A percentile compares a stretch with the other conserved stretches of the same genome.
phyloP scores from a whole-genome alignment of 1,139 yeast species.

The Suhomyces anneliseae region DNA sequence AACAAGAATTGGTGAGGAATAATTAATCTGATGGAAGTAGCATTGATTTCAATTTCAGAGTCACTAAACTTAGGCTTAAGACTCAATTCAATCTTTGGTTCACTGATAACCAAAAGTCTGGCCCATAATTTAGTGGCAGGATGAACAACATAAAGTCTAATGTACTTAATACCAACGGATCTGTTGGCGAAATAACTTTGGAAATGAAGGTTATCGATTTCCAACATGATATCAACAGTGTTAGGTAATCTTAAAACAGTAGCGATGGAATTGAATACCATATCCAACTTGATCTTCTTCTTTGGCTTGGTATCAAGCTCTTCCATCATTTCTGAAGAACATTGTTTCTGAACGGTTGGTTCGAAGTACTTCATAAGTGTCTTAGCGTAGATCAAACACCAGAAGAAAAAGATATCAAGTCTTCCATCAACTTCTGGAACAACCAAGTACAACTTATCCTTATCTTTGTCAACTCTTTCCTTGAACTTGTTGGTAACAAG shows the following conservation, averaged over 20 bases:
- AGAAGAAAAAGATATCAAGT: constrained; percentile 42
- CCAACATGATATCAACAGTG: constrained; percentile 52
- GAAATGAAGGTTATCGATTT: constrained; percentile 40
- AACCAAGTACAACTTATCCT: constrained; percentile 27
- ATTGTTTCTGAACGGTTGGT: constrained; percentile 34
- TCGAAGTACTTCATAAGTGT: constrained; percentile 37
- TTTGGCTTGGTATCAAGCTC: constrained; percentile 23
- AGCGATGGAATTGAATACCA: constrained; percentile 43
- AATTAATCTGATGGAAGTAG: constrained; percentile 34
- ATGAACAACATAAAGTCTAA: constrained; percentile 53
- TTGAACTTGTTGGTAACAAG: constrained; percentile 22
- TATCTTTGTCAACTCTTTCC: constrained; percentile 22
- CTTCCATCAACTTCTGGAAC: constrained; percentile 44
- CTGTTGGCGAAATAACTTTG: constrained; percentile 31
- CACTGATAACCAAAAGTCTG: constrained; percentile 38
- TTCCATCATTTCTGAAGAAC: constrained; percentile 28
- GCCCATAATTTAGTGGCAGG: constrained; percentile 54
- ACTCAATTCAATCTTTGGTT: constrained; percentile 33
- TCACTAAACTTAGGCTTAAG: constrained; percentile 8
- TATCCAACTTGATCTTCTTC: constrained; percentile 31
- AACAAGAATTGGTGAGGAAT: constrained; percentile 66
- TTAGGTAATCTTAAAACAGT: constrained; percentile 51
- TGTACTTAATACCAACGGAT: constrained; percentile 32
- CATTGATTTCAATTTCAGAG: constrained; percentile 15
- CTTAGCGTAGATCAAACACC: constrained; percentile 45